Evolutionary conservation across 2,329 filamentous ascomycete genomes (phyloP).

Genomic region (Bisporella sp.): DNA sequence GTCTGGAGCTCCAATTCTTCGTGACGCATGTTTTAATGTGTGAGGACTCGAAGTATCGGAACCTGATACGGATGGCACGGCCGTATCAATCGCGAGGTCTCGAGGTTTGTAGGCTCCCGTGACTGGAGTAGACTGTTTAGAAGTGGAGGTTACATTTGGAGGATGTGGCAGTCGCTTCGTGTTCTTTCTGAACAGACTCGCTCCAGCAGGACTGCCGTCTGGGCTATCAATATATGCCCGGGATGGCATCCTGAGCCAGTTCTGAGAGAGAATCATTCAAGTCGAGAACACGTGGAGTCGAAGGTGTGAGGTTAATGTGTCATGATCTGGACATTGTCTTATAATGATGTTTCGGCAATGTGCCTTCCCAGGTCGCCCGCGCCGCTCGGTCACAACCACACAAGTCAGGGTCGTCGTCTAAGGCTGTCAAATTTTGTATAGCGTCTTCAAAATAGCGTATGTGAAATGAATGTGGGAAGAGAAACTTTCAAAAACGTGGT

Average conservation of each 20-base stretch:
- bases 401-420: too few relatives aligned
- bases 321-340: conserved; percentile 9
- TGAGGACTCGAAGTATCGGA: conserved; percentile 25
- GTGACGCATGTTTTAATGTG: conserved; percentile 26
- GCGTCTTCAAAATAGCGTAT: too few relatives aligned
- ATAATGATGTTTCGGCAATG: not conserved
- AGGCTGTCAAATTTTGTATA: too few relatives aligned
- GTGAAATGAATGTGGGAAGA: too few relatives aligned
- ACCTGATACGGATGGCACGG: conserved; percentile 15
- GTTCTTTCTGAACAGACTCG: conserved; percentile 23
- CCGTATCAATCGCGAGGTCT: conserved; percentile 21
- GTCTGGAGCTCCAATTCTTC: conserved; percentile 31
- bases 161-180: conserved; percentile 28
- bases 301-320: conserved; percentile 6
- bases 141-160: conserved; percentile 14
- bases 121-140: conserved; percentile 11
- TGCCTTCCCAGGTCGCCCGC: not conserved
- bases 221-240: conserved; percentile 20
- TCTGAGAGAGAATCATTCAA: conserved; percentile 28
- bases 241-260: conserved; percentile 28
- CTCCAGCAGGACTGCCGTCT: conserved; percentile 19
- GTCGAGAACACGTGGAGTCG: conserved; percentile 4
- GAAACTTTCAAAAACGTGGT: too few relatives aligned
- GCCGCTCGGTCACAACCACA: too few relatives aligned
- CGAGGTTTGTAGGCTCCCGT: conserved; percentile 12